phyloP scores from a whole-genome alignment of 805 yeast species.

The Candida yuanshanica region DNA sequence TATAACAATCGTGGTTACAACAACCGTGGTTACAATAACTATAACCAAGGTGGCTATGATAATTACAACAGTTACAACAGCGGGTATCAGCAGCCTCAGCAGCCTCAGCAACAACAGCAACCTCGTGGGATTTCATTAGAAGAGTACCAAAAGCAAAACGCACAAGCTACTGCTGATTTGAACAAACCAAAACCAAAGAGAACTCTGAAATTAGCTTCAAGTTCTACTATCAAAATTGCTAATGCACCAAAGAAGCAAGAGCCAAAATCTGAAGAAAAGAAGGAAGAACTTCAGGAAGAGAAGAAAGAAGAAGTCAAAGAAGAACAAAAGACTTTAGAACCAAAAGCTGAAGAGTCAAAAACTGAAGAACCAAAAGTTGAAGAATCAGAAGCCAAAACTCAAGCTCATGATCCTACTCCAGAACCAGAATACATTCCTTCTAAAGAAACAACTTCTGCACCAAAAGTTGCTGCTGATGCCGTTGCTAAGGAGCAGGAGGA shows the following conservation, averaged over 20 bases:
- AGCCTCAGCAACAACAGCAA: constrained; percentile 24
- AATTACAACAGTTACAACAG: constrained; percentile 20
- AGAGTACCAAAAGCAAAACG: constrained; percentile 63
- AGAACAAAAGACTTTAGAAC: constrained; percentile 25
- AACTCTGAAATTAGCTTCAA: constrained; percentile 59
- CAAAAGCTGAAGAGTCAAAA: constrained; percentile 24
- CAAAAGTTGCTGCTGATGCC: constrained; percentile 35
- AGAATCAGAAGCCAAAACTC: constrained; percentile 8
- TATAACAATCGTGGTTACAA: constrained; percentile 12
- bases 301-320: constrained; percentile 20
- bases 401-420: constrained; percentile 16
- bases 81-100: constrained; percentile 10
- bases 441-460: constrained; percentile 15
- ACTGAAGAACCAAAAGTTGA: constrained; percentile 17
- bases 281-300: constrained; percentile 21
- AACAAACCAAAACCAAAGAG: constrained; percentile 53
- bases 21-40: constrained; percentile 17
- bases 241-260: constrained; percentile 34
- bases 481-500: constrained; percentile 69
- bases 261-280: constrained; percentile 20
- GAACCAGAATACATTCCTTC: constrained; percentile 14
- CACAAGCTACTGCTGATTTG: constrained; percentile 30
- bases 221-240: constrained; percentile 60
- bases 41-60: constrained; percentile 20
- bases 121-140: constrained; percentile 68